phyloP scores from a whole-genome alignment of 441 rosid genomes.

The Erodium texanum region DNA sequence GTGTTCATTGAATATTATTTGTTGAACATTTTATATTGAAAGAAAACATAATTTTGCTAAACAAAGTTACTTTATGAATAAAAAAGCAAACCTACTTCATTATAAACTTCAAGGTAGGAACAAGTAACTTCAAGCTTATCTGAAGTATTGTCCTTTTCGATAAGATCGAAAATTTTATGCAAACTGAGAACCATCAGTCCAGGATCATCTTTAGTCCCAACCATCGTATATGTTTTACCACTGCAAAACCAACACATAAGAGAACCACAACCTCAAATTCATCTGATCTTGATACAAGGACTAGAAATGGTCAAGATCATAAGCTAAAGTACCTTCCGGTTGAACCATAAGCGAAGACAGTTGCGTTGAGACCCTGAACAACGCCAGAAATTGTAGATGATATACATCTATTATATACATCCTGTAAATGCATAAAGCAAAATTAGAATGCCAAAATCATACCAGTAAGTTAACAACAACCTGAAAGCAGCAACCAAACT shows the following conservation, averaged over 20 bases:
- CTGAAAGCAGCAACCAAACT: not conserved
- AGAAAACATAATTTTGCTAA: not conserved
- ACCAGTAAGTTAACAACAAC: not conserved
- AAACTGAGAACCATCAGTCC: slow-evolving; percentile 96
- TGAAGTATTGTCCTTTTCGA: slow-evolving; percentile 52
- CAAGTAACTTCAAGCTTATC: slow-evolving; percentile 77
- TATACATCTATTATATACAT: slow-evolving; percentile 51
- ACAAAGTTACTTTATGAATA: slow-evolving; percentile 7
- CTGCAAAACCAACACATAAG: slow-evolving; percentile 24
- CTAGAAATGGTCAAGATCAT: not conserved
- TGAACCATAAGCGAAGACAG: slow-evolving; percentile 87
- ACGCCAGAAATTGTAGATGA: slow-evolving; percentile 61
- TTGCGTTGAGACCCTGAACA: slow-evolving; percentile 83
- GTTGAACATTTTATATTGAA: not conserved
- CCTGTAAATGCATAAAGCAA: slow-evolving; percentile 32
- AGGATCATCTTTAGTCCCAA: slow-evolving; percentile 73
- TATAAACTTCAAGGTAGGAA: slow-evolving; percentile 91
- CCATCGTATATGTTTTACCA: slow-evolving; percentile 96
- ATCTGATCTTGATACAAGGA: not conserved
- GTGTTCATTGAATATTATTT: slow-evolving; percentile 17
- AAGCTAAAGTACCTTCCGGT: slow-evolving; percentile 63
- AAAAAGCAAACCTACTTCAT: slow-evolving; percentile 49
- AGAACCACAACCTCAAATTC: not conserved
- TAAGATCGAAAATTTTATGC: slow-evolving; percentile 66
- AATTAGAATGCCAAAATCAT: not conserved